Base-by-base conservation (phyloP, 2,329 filamentous ascomycete genomes). In the Zelopaecilomyces penicillatus region DNA sequence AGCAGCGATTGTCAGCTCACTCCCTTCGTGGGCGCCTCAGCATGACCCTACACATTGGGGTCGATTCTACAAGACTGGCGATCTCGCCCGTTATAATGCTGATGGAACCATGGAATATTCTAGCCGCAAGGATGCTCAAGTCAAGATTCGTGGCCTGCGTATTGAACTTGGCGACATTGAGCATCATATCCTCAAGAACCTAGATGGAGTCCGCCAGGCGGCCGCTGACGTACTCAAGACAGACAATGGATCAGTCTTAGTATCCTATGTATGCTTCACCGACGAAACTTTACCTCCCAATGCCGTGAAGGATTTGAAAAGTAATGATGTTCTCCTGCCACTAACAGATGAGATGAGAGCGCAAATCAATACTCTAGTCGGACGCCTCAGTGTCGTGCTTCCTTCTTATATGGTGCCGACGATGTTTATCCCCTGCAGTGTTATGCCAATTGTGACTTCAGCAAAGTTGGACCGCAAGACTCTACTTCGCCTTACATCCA, bases 151-250 rank as follows among this genome's bases (percentile, higher is more conserved):
- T 4, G 42, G 42, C 29, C 47, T 12, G 41, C 44, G n/a, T 37
- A 47, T 35, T 3, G 46, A 39, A 41, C 33, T 46, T 27, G 38
- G 47, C 5, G 47, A 49, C 5, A 37, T 49, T 41, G 47, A 49
- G 30, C 37, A 47, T 27, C 47, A 49, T 27, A 39, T 45, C 12
- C 43, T 31, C 6, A 33, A 30, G n/a, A 32, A 12, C n/a, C 10
- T 37, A 5, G 27, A 5, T 5, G 33, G 10, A 28, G 33, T 43
- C 12, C 36, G 33, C 28, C 42, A 48, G 31, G 46, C 43, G 28
- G 35, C 40, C 6, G 44, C 38, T 26, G 44, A 46, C 8, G 37
- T 46, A 10, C 34, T 49, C 30, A 38, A 33, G 30, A 41, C 42
- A 11, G 37, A 12, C 8, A 8, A 37, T 2, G 31, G 36, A 3